Evolutionary conservation across 2,329 filamentous ascomycete genomes (phyloP), one percentile per base, ranked within the genome.

Genomic region (Aspergillus japonicus): DNA sequence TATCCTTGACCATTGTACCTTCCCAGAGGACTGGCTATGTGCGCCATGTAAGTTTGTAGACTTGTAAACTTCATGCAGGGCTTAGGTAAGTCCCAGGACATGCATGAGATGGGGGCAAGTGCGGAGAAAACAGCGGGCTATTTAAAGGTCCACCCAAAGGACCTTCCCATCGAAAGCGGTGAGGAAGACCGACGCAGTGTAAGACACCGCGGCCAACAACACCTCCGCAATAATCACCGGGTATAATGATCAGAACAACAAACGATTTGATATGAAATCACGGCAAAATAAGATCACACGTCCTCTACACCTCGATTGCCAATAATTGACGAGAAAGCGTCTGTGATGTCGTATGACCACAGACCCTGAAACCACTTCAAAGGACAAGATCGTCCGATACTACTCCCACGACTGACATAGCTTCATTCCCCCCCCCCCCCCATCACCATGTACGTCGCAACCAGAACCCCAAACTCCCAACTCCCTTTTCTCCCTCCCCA

Each of bases 381-480:
- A 57, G 48, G 35, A 44, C 56, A 57, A 21, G 31, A 33, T 50
- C 21, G 26, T 31, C 33, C 35, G 24, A 50, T 26, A 39, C 54
- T 4, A 14, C 47, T 26, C 26, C 2, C 16, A 57, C 26, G 26
- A 29, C 19, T 21, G 24, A 31, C 29, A 50, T 23, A 35, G 33
- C 33, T 35, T 16, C 14, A 6, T 35, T n/a, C 49, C 21, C 24
- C 26, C 44, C 11, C 24, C 49, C 21, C 24, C 26, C 44, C 11
- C 53, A 47, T 47, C 66, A 66, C 47, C 49, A 71, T 71, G 67
- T 70, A 60, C 50, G 62, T 64, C 55, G 26, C 47, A 50, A 42
- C 33, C 14, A n/a, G 4, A 21, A 12, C 4, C 47, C 11, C 26
- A 29, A 8, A 26, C 26, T 29, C 26, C 7, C 26, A 29, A 29